Conservation (phyloP, 441 rosid genomes). For the Mallotus repandus region DNA sequence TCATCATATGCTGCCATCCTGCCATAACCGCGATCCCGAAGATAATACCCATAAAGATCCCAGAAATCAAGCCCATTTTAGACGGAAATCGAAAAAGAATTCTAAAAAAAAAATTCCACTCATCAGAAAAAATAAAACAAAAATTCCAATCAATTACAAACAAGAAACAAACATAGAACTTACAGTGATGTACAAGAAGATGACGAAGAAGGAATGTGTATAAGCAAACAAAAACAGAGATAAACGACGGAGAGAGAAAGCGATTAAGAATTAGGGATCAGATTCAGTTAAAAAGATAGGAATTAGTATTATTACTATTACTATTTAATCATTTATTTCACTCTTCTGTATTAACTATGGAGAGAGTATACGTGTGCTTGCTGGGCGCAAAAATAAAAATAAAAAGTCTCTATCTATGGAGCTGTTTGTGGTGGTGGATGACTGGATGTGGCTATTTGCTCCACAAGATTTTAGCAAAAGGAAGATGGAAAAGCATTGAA, state of each 20-base stretch:
- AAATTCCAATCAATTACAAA: neutral
- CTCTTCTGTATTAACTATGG: too few relatives aligned
- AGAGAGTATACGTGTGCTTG: neutral
- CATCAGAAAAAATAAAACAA: neutral
- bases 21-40: slow-evolving; percentile 92
- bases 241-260: neutral
- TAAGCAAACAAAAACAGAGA: neutral
- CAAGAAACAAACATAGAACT: neutral
- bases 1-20: slow-evolving; percentile 94
- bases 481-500: neutral
- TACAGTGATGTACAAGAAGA: neutral
- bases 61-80: slow-evolving; percentile 86
- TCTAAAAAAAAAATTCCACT: neutral
- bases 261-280: slow-evolving; percentile 2
- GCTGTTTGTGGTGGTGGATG: neutral
- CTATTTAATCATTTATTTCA: too few relatives aligned
- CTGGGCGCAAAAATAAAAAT: neutral
- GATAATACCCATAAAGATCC: slow-evolving; percentile 67
- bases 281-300: too few relatives aligned
- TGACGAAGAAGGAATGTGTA: neutral
- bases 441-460: neutral
- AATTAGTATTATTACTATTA: too few relatives aligned
- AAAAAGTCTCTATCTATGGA: neutral
- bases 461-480: neutral
- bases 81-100: slow-evolving; percentile 21